Percentiles rank a stretch among this genome's conserved stretches.
These are phyloP conservation scores for Calonectria pteridis DNA, from an alignment of 2,329 filamentous ascomycete genomes.

Conservation along the genomic window DNA sequence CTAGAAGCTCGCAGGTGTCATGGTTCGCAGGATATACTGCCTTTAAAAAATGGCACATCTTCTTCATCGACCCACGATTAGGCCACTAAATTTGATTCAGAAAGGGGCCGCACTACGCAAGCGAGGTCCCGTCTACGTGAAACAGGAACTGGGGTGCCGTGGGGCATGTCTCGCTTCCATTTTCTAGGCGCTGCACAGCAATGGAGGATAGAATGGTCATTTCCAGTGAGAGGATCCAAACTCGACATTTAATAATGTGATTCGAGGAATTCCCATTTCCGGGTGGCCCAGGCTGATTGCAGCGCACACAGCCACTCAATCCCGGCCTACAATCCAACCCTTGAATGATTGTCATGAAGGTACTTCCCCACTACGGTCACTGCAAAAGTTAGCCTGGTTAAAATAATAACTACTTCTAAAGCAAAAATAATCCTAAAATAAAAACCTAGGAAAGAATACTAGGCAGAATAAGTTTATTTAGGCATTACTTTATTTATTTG, in stretches of 20 bases:
- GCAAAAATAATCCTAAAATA: too few relatives aligned
- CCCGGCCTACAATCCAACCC: too few relatives aligned
- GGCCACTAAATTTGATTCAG: slow-evolving; percentile 13
- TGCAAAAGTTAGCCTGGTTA: too few relatives aligned
- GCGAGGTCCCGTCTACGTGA: neutral
- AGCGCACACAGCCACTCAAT: neutral
- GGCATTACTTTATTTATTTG: too few relatives aligned
- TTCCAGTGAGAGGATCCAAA: neutral
- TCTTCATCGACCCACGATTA: neutral
- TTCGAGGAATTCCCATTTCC: neutral
- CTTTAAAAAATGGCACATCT: neutral
- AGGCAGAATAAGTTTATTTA: too few relatives aligned
- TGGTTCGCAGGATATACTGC: neutral
- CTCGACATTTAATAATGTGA: neutral
- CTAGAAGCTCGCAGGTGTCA: neutral
- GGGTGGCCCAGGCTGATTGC: neutral
- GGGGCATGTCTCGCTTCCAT: neutral
- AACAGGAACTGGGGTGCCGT: neutral
- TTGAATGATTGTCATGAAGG: too few relatives aligned
- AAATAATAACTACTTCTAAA: too few relatives aligned
- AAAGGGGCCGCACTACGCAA: neutral
- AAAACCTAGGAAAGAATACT: too few relatives aligned
- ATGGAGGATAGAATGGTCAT: neutral
- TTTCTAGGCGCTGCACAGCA: neutral
- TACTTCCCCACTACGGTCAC: too few relatives aligned